Evolutionary conservation across 1,284 basidiomycete species (phyloP).

Genomic region (Boletellus dicymbophilus): DNA sequence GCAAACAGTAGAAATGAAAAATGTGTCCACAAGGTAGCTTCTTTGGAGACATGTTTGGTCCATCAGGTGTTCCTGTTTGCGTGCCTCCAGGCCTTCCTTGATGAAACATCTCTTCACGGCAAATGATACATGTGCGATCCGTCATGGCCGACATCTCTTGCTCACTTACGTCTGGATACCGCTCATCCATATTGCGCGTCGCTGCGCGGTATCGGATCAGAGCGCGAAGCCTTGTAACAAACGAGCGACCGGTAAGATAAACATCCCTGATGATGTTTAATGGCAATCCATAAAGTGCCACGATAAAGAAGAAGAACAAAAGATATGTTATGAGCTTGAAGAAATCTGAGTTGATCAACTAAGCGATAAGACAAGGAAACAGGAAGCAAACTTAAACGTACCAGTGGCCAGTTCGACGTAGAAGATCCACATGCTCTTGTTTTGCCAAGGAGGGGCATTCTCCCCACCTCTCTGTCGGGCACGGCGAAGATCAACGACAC

Average conservation of each 20-base stretch:
- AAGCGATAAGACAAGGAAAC: conserved; percentile 1
- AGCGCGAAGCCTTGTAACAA: conserved; percentile 85
- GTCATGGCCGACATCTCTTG: conserved; percentile 81
- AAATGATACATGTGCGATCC: conserved; percentile 97
- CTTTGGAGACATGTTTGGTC: conserved; percentile 95
- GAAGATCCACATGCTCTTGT: conserved; percentile 97
- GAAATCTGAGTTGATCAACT: conserved; percentile 64
- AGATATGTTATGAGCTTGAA: conserved; percentile 92
- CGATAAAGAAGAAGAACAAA: conserved; percentile 90
- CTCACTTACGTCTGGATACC: conserved; percentile 92
- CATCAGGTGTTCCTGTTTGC: conserved; percentile 47
- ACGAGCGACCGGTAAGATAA: conserved; percentile 92
- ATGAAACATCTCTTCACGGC: conserved; percentile 93
- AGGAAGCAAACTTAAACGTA: conserved; percentile 34
- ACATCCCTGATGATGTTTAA: conserved; percentile 97
- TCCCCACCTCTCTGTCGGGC: conserved; percentile 78
- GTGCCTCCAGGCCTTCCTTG: conserved; percentile 36
- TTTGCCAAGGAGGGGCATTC: conserved; percentile 93
- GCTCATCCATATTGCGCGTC: conserved; percentile 95
- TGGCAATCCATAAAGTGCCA: conserved; percentile 94
- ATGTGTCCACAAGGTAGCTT: conserved; percentile 96
- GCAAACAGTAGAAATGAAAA: conserved; percentile 97
- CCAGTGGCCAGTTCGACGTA: conserved; percentile 94
- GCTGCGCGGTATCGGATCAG: conserved; percentile 92
- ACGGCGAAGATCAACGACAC: conserved; percentile 78